Percentiles rank a stretch among this genome's conserved stretches.
These are phyloP conservation scores for Chrysoporthe puriensis DNA, from an alignment of 2,329 filamentous ascomycete genomes.

Conservation along the genomic window DNA sequence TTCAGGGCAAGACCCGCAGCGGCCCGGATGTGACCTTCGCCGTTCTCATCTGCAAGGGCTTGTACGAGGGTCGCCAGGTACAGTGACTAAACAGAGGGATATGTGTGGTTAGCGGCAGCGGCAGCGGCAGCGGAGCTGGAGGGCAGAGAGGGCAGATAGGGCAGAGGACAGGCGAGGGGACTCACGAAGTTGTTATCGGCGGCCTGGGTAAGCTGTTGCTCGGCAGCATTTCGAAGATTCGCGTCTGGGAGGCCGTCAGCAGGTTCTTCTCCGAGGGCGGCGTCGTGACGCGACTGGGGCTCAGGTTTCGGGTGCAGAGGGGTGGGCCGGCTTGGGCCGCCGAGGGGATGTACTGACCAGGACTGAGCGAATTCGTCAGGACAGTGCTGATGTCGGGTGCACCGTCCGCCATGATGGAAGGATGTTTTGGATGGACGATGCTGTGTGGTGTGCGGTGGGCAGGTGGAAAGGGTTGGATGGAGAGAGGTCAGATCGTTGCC, in stretches of 20 bases:
- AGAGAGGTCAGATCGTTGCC: slow-evolving; percentile 18
- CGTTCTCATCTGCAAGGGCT: slow-evolving; percentile 89
- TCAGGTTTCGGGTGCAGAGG: slow-evolving; percentile 23
- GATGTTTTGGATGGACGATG: slow-evolving; percentile 16
- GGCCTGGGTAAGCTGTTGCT: slow-evolving; percentile 91
- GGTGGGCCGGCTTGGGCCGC: slow-evolving; percentile 6
- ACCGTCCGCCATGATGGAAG: slow-evolving; percentile 65
- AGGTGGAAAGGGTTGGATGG: slow-evolving; percentile 29
- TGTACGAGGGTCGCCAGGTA: slow-evolving; percentile 92
- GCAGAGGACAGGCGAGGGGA: slow-evolving; percentile 34
- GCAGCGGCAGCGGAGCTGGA: not conserved
- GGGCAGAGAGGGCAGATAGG: slow-evolving; percentile 23
- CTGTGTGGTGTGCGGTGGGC: slow-evolving; percentile 33
- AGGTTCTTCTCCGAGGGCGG: slow-evolving; percentile 28
- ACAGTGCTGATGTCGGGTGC: slow-evolving; percentile 94
- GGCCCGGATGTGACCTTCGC: slow-evolving; percentile 81
- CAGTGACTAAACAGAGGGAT: slow-evolving; percentile 64
- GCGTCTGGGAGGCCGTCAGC: slow-evolving; percentile 67
- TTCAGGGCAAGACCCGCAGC: slow-evolving; percentile 96
- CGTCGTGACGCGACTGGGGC: slow-evolving; percentile 28
- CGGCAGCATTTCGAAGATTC: slow-evolving; percentile 83
- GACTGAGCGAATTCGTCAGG: slow-evolving; percentile 93
- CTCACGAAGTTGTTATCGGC: slow-evolving; percentile 93
- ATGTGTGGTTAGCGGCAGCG: slow-evolving; percentile 18
- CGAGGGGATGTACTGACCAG: slow-evolving; percentile 65